Evolutionary conservation across 306 rosid genomes (phyloP).

Genomic region (Castanea mollissima): DNA sequence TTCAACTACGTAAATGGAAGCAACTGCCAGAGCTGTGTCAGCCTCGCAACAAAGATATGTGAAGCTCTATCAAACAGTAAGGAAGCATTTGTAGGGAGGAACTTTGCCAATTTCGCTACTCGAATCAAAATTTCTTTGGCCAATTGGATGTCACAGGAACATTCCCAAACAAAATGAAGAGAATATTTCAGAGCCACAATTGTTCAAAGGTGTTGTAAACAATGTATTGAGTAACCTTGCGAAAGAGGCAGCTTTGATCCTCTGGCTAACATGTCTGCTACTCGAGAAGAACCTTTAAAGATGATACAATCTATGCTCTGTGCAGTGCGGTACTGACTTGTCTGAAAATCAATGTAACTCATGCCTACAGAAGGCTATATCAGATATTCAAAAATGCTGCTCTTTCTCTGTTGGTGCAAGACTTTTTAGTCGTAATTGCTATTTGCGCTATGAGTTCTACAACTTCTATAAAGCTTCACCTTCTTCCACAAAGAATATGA

Average conservation of each 20-base stretch:
- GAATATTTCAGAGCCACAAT: slow-evolving; percentile 34
- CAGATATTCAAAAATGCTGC: slow-evolving; percentile 22
- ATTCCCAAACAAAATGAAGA: slow-evolving; percentile 17
- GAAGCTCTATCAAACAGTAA: slow-evolving; percentile 31
- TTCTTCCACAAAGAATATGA: slow-evolving; percentile 2
- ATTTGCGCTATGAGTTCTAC: slow-evolving; percentile 55
- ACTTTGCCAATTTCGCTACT: slow-evolving; percentile 50
- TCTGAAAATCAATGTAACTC: slow-evolving; percentile 36
- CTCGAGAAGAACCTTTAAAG: slow-evolving; percentile 29
- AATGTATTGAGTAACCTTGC: slow-evolving; percentile 34
- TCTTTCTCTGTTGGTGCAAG: slow-evolving; percentile 57
- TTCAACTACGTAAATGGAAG: slow-evolving; percentile 25
- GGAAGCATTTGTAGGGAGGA: slow-evolving; percentile 62
- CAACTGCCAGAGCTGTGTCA: slow-evolving; percentile 36
- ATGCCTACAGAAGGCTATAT: slow-evolving; percentile 46
- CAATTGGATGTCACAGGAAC: slow-evolving; percentile 29
- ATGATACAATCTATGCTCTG: slow-evolving; percentile 47
- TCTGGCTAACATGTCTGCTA: slow-evolving; percentile 44
- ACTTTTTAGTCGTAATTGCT: slow-evolving; percentile 53
- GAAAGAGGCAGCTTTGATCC: slow-evolving; percentile 29
- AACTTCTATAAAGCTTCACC: slow-evolving; percentile 32
- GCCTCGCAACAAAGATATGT: slow-evolving; percentile 21
- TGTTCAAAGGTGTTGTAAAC: slow-evolving; percentile 33
- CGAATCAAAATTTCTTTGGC: slow-evolving; percentile 43
- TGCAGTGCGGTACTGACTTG: slow-evolving; percentile 59